Conservation (phyloP, 2,329 filamentous ascomycete genomes). For the Aspergillus aculeatinus region DNA sequence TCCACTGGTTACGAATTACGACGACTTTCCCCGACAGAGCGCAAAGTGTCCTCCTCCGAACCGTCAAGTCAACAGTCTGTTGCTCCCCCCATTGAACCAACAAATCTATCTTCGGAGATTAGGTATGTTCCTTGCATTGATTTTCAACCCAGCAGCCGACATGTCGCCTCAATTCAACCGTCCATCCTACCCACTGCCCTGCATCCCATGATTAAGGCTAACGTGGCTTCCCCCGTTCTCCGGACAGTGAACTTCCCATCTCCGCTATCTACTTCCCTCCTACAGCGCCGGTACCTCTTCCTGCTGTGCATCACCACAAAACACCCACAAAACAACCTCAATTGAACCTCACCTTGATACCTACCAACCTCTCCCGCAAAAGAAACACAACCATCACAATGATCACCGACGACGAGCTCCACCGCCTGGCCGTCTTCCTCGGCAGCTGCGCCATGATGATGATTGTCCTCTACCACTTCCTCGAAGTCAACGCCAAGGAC, state of each 20-base stretch:
- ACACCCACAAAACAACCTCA: background rate
- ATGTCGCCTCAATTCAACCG: too few species aligned
- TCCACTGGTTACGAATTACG: background rate
- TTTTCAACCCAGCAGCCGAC: background rate
- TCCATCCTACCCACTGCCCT: background rate
- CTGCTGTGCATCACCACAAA: background rate
- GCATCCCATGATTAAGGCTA: background rate
- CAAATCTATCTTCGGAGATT: background rate
- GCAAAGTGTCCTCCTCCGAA: background rate
- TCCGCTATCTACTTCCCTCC: background rate
- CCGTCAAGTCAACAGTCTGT: background rate
- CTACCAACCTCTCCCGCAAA: background rate
- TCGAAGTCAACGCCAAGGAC: conserved; percentile 84
- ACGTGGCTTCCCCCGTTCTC: background rate
- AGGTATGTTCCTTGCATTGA: background rate
- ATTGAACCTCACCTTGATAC: background rate
- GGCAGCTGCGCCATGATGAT: conserved; percentile 86
- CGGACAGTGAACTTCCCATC: background rate
- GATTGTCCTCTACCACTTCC: conserved; percentile 92
- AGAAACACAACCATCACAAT: conserved; percentile 55
- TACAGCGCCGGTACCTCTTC: background rate
- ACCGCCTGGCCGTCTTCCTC: conserved; percentile 88
- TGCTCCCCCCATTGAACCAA: background rate
- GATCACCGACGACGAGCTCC: conserved; percentile 92
- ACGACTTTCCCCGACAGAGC: background rate